phyloP scores from a whole-genome alignment of 2,329 filamentous ascomycete genomes.

The Sporothrix pallida region DNA sequence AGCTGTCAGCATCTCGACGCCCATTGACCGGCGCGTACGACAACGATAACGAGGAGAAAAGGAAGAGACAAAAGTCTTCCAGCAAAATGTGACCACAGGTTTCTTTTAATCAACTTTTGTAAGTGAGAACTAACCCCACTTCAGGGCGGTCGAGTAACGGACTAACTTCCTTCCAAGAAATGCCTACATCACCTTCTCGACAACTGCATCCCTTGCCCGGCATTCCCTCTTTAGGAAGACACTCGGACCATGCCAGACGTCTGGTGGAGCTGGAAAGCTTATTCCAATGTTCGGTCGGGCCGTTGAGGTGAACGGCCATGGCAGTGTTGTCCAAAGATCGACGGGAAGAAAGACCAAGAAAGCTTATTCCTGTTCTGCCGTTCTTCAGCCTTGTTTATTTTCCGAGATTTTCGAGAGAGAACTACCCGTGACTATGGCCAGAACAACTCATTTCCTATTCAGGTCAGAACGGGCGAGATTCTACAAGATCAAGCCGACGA shows the following conservation, averaged over 20 bases:
- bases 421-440: background rate
- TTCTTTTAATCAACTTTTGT: no score
- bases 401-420: background rate
- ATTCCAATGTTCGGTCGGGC: background rate
- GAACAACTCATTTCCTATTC: background rate
- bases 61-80: background rate
- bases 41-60: background rate
- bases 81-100: no score
- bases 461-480: background rate
- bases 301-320: background rate
- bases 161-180: background rate
- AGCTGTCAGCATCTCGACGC: background rate
- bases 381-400: background rate
- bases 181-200: background rate
- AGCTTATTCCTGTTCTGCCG: background rate
- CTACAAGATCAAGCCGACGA: background rate
- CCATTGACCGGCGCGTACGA: background rate
- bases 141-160: background rate
- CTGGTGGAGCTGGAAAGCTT: background rate
- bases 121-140: no score
- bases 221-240: slow-evolving; percentile 17
- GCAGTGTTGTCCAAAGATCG: background rate
- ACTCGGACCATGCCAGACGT: slow-evolving; percentile 11
- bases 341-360: background rate
- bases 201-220: background rate